phyloP scores from a whole-genome alignment of 1,139 yeast species.

The Yamadazyma mexicana region DNA sequence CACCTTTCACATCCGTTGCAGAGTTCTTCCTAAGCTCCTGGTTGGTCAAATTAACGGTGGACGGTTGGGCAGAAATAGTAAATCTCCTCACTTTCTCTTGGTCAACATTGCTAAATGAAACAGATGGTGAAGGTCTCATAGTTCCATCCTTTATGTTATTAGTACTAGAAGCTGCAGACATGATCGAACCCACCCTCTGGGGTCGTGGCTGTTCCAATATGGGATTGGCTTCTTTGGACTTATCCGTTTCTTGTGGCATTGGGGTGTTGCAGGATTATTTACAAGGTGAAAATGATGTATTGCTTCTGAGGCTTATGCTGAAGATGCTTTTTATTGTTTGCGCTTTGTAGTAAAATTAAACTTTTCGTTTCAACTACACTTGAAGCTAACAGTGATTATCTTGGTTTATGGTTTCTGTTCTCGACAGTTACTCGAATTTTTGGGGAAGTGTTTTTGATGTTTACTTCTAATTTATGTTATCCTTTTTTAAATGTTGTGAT shows the following conservation, averaged over 20 bases:
- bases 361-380: too few relatives aligned
- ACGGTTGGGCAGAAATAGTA: slow-evolving; percentile 49
- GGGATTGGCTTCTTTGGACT: background rate
- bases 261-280: background rate
- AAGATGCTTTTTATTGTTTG: too few relatives aligned
- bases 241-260: background rate
- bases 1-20: too few relatives aligned
- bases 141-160: background rate
- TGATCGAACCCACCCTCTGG: slow-evolving; percentile 7
- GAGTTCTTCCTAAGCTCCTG: slow-evolving; percentile 11
- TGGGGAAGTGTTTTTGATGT: too few relatives aligned
- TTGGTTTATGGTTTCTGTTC: too few relatives aligned
- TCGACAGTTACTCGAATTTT: too few relatives aligned
- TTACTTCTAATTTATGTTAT: background rate
- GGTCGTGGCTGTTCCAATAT: slow-evolving; percentile 18
- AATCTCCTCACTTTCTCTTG: slow-evolving; percentile 44
- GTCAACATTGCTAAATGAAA: slow-evolving; percentile 42
- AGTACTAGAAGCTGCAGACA: slow-evolving; percentile 1
- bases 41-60: slow-evolving; percentile 21
- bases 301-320: background rate
- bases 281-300: background rate
- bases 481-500: background rate
- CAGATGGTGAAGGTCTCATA: slow-evolving; percentile 20
- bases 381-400: too few relatives aligned
- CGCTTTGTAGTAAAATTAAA: too few relatives aligned